Base-by-base conservation (phyloP, 768 basidiomycete genomes). In the Leccinum disarticulatum region DNA sequence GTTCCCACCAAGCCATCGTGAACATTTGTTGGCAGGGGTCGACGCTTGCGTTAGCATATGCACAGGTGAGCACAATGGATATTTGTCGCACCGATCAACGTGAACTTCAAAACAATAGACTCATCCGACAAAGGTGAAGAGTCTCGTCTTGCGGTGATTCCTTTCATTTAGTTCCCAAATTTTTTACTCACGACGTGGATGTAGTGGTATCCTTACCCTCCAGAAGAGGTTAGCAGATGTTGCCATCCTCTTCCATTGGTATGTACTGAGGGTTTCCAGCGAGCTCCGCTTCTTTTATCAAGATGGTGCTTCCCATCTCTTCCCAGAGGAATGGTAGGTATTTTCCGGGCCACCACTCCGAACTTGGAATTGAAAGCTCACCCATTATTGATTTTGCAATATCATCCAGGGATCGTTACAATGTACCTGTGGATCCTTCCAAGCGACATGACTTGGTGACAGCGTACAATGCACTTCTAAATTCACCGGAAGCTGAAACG, bases 281-380 rank as follows among this genome's bases (percentile, higher is more conserved):
- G 95, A 98, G 74, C 82, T 97, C 43, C 81, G 83, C 19, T 98
- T 95, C 79, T 96, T 97, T 79, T 97, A 95, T 74, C 93, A 95
- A 77, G 83, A 90, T 3, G 93, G 93, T 14, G 76, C 91, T 11
- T 87, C 87, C 5, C 86, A 89, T 70, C 73, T 93, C 31, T 94
- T 93, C 79, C 91, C 93, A 0, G 90, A 93, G 74, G 91, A 92
- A 64, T 96, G 92, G 92, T 91, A 65, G 28, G 76, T 60, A 41
- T 17, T 50, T 14, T 52, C n/a, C 7, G 22, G 2, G 8, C 15
- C n/a, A 13, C 15, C 28, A 6, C 28, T 36, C 36, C 17, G 28
- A n/a, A 38, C 15, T 35, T 22, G 25, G 38, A 31, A 13, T 38
- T 27, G 28, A 48, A n/a, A 13, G 31, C 43, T 55, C 49, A 49